Evolutionary conservation across 2,329 filamentous ascomycete genomes (phyloP).

Genomic region (Hypoxylon sp.): DNA sequence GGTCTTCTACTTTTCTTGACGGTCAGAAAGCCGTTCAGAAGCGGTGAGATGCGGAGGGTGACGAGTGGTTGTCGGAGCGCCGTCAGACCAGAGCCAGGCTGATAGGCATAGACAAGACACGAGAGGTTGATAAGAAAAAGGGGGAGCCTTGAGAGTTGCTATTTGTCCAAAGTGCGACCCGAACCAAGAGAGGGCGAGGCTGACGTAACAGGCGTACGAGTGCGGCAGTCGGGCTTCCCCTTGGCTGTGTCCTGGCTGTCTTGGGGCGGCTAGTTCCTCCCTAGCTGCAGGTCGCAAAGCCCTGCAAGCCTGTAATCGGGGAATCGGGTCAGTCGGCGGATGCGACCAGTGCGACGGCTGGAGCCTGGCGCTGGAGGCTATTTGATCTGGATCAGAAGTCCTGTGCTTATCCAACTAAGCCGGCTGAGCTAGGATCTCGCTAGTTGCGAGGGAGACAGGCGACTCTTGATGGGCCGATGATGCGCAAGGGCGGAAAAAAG

Average conservation of each 20-base stretch:
- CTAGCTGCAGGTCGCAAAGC: conserved; percentile 23
- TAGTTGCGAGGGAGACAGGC: conserved; percentile 26
- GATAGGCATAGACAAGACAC: conserved; percentile 5
- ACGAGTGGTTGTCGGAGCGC: conserved; percentile 36
- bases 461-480: conserved; percentile 36
- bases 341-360: conserved; percentile 26
- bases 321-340: conserved; percentile 29
- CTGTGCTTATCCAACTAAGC: conserved; percentile 16
- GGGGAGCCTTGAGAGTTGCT: conserved; percentile 24
- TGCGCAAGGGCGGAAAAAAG: conserved; percentile 39
- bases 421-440: conserved; percentile 10
- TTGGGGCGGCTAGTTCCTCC: conserved; percentile 8
- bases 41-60: conserved; percentile 6
- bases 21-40: neutral
- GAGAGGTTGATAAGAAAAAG: conserved; percentile 23
- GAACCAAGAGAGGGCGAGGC: conserved; percentile 41
- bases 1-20: conserved; percentile 2
- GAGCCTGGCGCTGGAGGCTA: conserved; percentile 25
- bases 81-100: conserved; percentile 29
- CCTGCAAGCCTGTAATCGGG: conserved; percentile 24
- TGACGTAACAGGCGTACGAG: conserved; percentile 44
- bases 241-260: neutral
- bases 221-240: neutral
- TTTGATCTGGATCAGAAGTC: conserved; percentile 25
- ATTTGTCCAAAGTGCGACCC: conserved; percentile 40